Evolutionary conservation across 2,329 filamentous ascomycete species (phyloP), one percentile per base, ranked within the genome.

Genomic region (Tolypocladium endophyticum): DNA sequence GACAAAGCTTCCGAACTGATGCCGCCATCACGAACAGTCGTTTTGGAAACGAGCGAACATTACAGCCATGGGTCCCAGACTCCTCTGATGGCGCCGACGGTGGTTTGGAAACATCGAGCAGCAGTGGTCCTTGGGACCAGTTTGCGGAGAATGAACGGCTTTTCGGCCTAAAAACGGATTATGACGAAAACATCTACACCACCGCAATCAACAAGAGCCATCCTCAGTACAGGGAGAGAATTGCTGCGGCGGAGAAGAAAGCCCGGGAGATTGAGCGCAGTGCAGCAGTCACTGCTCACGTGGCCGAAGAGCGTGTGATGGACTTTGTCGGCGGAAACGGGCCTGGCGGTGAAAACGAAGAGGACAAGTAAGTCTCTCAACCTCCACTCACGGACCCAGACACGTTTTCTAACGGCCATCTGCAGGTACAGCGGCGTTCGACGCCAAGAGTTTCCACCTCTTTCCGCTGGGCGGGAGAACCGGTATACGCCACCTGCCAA

Each of bases 151-250:
- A 97, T 69, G 90, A 95, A 74, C 82, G 86, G 59, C 84, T 91
- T 36, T 97, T 96, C 70, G 94, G 94, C 41, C 76, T 95, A 45
- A 90, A 86, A 73, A 94, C 89, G 58, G 91, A 92, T 67, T 99
- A 97, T 71, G 87, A 97, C 69, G 94, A 97, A 74, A 92, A 90
- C 66, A 85, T 94, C 52, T 99, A 99, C 76, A 99, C 94, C 1
- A 99, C 94, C 12, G 77, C 84, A 47, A 95, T 99, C 69, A 86
- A 99, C 74, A 90, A 87, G 69, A 89, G 75, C 63, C 87, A 96
- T 67, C 92, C 94, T 1, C 81, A 88, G 58, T 97, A 95, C 74
- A 87, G 84, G 64, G 85, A 90, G 72, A 85, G 87, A 64, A 81
- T 89, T 67, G 91, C 89, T 4, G 83, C 87, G 41, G 94, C 92